phyloP scores from a whole-genome alignment of 2,329 filamentous ascomycete genomes.

The Tolypocladium pustulatum region DNA sequence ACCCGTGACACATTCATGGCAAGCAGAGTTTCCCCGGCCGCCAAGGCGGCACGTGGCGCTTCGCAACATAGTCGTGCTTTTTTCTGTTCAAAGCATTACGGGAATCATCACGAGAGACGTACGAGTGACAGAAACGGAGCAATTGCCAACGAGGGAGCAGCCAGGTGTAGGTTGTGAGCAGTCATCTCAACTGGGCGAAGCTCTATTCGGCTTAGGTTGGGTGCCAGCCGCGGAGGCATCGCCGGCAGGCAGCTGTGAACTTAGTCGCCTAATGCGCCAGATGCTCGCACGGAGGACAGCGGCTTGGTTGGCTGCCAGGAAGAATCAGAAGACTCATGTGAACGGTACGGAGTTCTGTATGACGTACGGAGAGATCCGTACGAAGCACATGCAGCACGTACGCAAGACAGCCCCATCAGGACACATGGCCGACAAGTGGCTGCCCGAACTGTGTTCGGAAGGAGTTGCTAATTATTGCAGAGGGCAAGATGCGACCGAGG shows the following conservation, averaged over 20 bases:
- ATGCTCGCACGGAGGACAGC: not conserved
- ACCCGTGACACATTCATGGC: not conserved
- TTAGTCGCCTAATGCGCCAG: not conserved
- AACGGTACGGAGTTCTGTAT: not conserved
- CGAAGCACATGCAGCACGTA: not conserved
- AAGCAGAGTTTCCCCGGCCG: not conserved
- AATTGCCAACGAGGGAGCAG: too few species aligned
- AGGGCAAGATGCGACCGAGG: not conserved
- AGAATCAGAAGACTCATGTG: not conserved
- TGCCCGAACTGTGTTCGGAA: not conserved
- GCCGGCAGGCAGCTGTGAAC: not conserved
- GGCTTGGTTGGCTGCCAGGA: not conserved
- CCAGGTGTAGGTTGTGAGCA: too few species aligned
- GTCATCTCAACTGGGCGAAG: too few species aligned
- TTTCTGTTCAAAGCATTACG: not conserved
- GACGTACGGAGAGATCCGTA: not conserved
- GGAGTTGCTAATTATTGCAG: not conserved
- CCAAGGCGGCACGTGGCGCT: not conserved
- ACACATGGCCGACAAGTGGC: not conserved
- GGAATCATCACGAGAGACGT: not conserved
- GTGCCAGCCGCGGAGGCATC: not conserved
- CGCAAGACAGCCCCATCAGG: not conserved
- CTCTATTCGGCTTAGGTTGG: not conserved
- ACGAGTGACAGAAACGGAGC: not conserved
- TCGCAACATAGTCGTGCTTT: not conserved